Base-by-base conservation (phyloP, 169 alveolate genomes). In the Babesia bigemina region DNA sequence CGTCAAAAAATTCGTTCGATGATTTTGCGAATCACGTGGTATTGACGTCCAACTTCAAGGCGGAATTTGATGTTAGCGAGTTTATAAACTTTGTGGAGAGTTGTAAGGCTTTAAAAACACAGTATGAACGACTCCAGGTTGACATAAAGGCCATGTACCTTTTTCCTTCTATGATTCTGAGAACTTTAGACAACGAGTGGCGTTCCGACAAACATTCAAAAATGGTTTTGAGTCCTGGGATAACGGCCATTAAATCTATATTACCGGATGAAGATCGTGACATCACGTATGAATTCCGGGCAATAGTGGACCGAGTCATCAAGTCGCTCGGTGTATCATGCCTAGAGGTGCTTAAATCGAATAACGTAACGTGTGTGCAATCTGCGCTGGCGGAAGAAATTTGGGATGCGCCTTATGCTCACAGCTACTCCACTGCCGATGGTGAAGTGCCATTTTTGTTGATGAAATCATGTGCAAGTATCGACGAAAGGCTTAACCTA, bases 401-500 rank as follows among this genome's bases (percentile, higher is more conserved):
- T 36, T 67, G 76, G 76, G 76, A 67, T 42, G 58, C 50, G 14
- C 26, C 9, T n/a, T 8, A 67, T 17, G 29, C 66, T 6, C 53
- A 29, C 13, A 33, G 14, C 9, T 63, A 45, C 22, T 2, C 36
- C 22, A 22, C 26, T 21, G 74, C 45, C 2, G 42, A 65, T 8
- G 62, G 55, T 14, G 76, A 67, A 11, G 14, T 13, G 26, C n/a
- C 53, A 7, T 67, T 67, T 55, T 9, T 65, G 22, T 22, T 67
- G 63, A 55, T 53, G 26, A 55, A 24, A 22, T 67, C 76, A 36
- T 33, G 66, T 16, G 33, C 56, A 28, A 42, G n/a, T 1, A 4
- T 67, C 14, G 76, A 67, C 56, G 76, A 67, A 67, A 16, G 76
- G 36, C 26, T 67, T 12, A 52, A 55, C 28, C 55, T 67, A 21